Evolutionary conservation across 345 rosid genomes (phyloP).

Genomic region (Triadica sebifera): DNA sequence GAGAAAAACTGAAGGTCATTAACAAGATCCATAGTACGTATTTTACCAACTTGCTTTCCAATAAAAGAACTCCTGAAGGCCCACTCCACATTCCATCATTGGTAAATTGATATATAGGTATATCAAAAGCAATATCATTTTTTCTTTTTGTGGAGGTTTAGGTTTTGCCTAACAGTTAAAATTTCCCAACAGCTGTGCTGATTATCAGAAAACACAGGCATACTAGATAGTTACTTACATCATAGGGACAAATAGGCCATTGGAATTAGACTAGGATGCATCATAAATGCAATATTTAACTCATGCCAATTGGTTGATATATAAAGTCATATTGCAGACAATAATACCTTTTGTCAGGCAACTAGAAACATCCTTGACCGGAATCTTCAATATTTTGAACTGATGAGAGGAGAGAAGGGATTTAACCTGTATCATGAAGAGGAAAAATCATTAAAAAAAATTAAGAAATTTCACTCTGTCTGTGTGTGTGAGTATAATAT

Average conservation of each 20-base stretch:
- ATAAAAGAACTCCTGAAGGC: background rate
- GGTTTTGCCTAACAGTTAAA: background rate
- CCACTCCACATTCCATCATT: background rate
- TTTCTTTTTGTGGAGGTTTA: too few species aligned
- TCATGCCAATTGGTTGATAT: background rate
- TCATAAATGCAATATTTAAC: background rate
- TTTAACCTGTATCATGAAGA: constrained; percentile 45
- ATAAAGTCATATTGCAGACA: background rate
- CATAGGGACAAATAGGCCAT: background rate
- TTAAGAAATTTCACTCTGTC: background rate
- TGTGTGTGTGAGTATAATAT: background rate
- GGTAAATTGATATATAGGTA: too few species aligned
- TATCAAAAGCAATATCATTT: too few species aligned
- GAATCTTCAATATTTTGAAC: constrained; percentile 61
- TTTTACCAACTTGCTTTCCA: too few species aligned
- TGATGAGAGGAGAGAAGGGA: constrained; percentile 55
- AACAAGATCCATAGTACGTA: background rate
- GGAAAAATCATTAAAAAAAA: background rate
- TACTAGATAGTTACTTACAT: background rate
- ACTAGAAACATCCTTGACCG: constrained; percentile 57
- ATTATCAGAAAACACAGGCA: background rate
- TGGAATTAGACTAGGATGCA: background rate
- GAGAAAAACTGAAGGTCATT: background rate
- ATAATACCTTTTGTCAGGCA: constrained; percentile 56
- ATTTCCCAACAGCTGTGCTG: background rate